Conservation (phyloP, 2,329 filamentous ascomycete species). For the Epichloe brachyelytri region DNA sequence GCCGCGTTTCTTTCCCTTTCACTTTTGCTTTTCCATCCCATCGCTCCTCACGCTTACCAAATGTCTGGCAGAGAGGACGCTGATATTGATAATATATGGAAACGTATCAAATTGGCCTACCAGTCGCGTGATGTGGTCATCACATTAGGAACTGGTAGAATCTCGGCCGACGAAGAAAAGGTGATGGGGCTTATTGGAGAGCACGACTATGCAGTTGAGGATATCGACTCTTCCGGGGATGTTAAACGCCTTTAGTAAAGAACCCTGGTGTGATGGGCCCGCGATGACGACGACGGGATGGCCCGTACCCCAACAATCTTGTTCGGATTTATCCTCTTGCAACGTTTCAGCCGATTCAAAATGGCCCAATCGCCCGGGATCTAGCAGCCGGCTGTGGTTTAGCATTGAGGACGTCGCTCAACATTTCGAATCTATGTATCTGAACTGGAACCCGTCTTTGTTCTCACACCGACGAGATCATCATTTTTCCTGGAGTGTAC, state of each 20-base stretch:
- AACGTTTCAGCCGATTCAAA: not conserved
- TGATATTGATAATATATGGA: constrained; percentile 65
- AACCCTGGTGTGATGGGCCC: constrained; percentile 84
- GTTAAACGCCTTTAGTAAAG: constrained; percentile 70
- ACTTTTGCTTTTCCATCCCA: not conserved
- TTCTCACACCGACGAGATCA: constrained; percentile 76
- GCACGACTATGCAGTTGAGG: constrained; percentile 87
- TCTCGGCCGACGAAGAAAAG: constrained; percentile 64
- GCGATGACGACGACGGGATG: constrained; percentile 39
- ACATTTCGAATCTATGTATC: constrained; percentile 88
- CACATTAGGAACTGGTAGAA: constrained; percentile 78
- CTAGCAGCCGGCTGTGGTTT: constrained; percentile 83
- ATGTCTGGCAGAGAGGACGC: constrained; percentile 52
- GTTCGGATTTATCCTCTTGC: constrained; percentile 6
- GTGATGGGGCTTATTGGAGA: constrained; percentile 73
- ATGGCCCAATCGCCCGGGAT: not conserved
- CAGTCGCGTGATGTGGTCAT: constrained; percentile 69
- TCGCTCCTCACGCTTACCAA: not conserved
- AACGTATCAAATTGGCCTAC: constrained; percentile 61
- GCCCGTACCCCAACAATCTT: not conserved
- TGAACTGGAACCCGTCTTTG: constrained; percentile 89
- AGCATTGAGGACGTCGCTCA: constrained; percentile 75
- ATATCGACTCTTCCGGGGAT: constrained; percentile 51
- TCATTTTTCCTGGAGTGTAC: constrained; percentile 72
- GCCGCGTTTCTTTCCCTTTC: not conserved